Evolutionary conservation across 129 eudicot genomes (phyloP).

Genomic region (Tanacetum coccineum): DNA sequence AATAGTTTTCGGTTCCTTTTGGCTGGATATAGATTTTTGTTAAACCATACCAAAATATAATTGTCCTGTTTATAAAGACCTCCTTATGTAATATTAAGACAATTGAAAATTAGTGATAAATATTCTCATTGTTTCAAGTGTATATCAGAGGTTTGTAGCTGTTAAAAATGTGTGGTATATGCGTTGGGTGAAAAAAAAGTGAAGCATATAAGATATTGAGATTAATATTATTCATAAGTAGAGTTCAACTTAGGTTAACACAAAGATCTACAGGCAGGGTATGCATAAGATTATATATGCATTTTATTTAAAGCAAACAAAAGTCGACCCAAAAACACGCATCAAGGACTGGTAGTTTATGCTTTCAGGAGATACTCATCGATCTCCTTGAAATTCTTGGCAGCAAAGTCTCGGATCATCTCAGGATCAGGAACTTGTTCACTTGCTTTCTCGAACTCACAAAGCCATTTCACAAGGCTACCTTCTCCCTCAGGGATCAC

Average conservation of each 20-base stretch:
- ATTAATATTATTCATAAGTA: constrained; percentile 11
- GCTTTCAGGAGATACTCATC: constrained; percentile 62
- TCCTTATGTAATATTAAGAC: background rate
- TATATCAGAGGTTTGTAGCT: background rate
- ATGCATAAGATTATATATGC: background rate
- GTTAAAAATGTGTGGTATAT: background rate
- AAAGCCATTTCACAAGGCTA: constrained; percentile 61
- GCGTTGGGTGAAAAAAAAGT: background rate
- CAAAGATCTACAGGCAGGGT: background rate
- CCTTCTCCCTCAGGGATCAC: constrained; percentile 61
- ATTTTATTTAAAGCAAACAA: constrained; percentile 15
- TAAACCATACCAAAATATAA: background rate
- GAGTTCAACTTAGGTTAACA: constrained; percentile 13
- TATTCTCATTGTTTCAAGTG: background rate
- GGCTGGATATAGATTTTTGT: background rate
- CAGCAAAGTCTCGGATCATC: constrained; percentile 53
- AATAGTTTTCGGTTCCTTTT: background rate
- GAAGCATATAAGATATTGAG: too few relatives aligned
- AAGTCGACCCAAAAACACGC: constrained; percentile 13
- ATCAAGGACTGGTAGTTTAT: constrained; percentile 18
- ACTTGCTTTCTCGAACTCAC: constrained; percentile 70
- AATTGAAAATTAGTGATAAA: background rate
- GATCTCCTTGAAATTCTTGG: constrained; percentile 53
- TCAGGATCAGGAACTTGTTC: constrained; percentile 66
- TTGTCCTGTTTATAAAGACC: background rate